Base-by-base conservation (phyloP, 768 basidiomycete genomes). In the Tubosaeta sp. region DNA sequence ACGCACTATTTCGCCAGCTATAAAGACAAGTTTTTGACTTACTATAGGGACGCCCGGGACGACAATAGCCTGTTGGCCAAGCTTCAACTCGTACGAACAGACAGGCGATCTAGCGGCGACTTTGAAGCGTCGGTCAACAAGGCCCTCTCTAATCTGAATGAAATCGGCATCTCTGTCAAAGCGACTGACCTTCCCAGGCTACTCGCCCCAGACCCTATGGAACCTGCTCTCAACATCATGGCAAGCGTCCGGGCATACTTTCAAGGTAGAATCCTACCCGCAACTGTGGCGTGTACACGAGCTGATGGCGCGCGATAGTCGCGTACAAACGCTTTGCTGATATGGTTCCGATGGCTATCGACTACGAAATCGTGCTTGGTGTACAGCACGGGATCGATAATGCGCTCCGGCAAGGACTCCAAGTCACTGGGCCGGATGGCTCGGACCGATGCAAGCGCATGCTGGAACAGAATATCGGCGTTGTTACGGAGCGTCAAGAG, bases 181-280 rank as follows among this genome's bases (percentile, higher is more conserved):
- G 62, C 73, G 0, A 65, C 66, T 3, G 79, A 83, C 47, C 55
- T 87, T 0, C 56, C 74, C 0, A 81, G 73, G 56, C 58, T 87
- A 0, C 69, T 82, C 3, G 75, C 78, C 0, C 50, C 71, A 0
- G 82, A 86, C 52, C 67, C 67, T 2, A 76, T 74, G 71, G 82
- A 82, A 32, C 73, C 77, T 0, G 82, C 82, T 0, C 56, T 88
- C 16, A 57, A 66, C 4, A 84, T 88, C 58, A 87, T 89, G 84
- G 83, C 84, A 0, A 77, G 81, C 49, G 83, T 87, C 1, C 73
- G 84, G 5, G 86, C 82, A 0, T 87, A 88, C 56, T 88, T 87
- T 64, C 83, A 87, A 74, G 86, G 87, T 85, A 58, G n/a, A 27
- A 40, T 31, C 35, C n/a, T 30, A 25, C 7, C 27, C 11, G 22